These are phyloP conservation scores for Hyaloscypha finlandica DNA, from an alignment of 495 filamentous ascomycete species.

Conservation along the genomic window DNA sequence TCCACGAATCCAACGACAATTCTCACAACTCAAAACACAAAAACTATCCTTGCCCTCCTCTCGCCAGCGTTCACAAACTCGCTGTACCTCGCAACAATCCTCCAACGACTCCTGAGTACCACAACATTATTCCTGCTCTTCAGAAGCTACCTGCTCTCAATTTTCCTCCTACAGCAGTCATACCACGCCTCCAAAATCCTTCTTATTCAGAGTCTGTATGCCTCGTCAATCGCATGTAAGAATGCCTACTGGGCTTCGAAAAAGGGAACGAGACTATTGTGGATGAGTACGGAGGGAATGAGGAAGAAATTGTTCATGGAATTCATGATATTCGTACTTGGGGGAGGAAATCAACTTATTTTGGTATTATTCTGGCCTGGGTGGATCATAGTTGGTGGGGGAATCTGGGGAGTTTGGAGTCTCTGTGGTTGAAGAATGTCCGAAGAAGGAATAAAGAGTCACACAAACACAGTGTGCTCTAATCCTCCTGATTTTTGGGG, in stretches of 20 bases:
- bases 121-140: conserved; percentile 17
- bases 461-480: background rate
- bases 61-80: background rate
- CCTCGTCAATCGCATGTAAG: background rate
- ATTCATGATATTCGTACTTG: conserved; percentile 28
- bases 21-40: background rate
- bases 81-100: conserved; percentile 8
- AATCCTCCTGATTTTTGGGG: background rate
- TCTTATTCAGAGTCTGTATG: conserved; percentile 14
- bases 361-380: conserved; percentile 31
- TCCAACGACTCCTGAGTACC: conserved; percentile 17
- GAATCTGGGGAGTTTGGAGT: conserved; percentile 10
- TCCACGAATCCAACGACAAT: background rate
- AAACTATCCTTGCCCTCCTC: background rate
- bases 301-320: conserved; percentile 27
- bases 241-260: conserved; percentile 2
- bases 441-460: background rate
- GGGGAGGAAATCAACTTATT: conserved; percentile 24
- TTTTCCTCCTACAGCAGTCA: conserved; percentile 15
- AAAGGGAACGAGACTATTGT: conserved; percentile 6
- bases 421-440: conserved; percentile 18
- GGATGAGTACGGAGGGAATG: conserved; percentile 20
- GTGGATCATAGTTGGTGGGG: conserved; percentile 26
- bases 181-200: conserved; percentile 18
- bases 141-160: conserved; percentile 13